Evolutionary conservation across 1,284 basidiomycete species (phyloP), one percentile per base, ranked within the genome.

Genomic region (Austropuccinia psidii): DNA sequence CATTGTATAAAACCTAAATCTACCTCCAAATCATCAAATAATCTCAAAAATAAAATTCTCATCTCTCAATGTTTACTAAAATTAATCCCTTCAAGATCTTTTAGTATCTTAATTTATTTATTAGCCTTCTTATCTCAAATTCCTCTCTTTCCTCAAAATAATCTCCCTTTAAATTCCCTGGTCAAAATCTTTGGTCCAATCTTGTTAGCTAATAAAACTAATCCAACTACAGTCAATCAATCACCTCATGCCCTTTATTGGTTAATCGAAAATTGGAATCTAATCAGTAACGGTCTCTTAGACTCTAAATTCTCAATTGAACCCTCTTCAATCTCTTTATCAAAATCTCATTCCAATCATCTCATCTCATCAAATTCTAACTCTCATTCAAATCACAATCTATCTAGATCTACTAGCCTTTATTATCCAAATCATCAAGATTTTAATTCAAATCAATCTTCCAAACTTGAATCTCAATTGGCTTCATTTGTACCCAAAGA

Each of bases 31-130:
- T 29, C 64, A 27, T 52, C 45, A 19, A 41, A 33, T 29, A 24
- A 57, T 19, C n/a, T 49, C 8, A 39, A 62, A 19, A 43, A 29
- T 7, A 41, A 50, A 27, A 68, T 57, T 27, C 5, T 43, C 11
- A 33, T 33, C 27, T 85, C 85, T 0, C 85, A 85, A 75, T 81
- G 85, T 62, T 79, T 89, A 39, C 82, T 89, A 19, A 85, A 85
- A 4, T 83, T 89, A 37, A 83, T 89, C 4, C 86, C 88, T 0
- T 82, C 83, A 0, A 80, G 84, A 8, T 82, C 85, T 52, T 84
- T 87, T 76, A 85, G 84, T 17, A 80, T 89, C 0, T 80, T 89
- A 54, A 82, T 85, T 24, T 89, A 89, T 77, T 82, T 89, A 27
- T 82, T 87, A 74, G 84, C 84, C 0, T 88, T 89, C 78, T 86